phyloP scores from a whole-genome alignment of 352 stramenopile species.

The Phytophthora vignae region DNA sequence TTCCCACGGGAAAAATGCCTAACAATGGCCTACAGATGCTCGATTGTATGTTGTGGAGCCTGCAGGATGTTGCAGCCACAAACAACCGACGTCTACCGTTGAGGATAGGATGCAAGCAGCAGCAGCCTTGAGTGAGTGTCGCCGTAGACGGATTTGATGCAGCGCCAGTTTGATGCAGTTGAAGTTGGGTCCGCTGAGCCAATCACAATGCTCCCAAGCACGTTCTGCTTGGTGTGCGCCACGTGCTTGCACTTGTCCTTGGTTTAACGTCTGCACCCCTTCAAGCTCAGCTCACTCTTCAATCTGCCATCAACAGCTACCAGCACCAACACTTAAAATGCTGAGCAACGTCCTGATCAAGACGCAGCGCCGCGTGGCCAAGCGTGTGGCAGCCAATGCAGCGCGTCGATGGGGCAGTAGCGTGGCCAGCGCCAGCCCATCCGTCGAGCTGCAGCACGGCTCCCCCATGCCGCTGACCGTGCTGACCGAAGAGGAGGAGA shows the following conservation, averaged over 20 bases:
- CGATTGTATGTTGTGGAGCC: too few species aligned
- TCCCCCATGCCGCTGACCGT: slow-evolving; percentile 58
- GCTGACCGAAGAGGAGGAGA: slow-evolving; percentile 78
- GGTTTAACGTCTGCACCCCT: slow-evolving; percentile 14
- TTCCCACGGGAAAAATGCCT: too few species aligned
- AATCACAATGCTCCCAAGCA: slow-evolving; percentile 24
- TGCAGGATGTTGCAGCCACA: too few species aligned
- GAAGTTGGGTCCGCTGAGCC: slow-evolving; percentile 14
- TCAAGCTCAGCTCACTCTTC: slow-evolving; percentile 16
- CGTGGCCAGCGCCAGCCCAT: slow-evolving; percentile 3
- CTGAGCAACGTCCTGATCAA: slow-evolving; percentile 19
- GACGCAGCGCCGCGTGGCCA: slow-evolving; percentile 19
- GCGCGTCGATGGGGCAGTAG: slow-evolving; percentile 24
- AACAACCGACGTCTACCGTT: too few species aligned
- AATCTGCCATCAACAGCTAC: slow-evolving; percentile 6
- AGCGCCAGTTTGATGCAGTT: slow-evolving; percentile 15
- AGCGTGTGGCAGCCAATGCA: slow-evolving; percentile 1
- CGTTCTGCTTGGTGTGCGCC: slow-evolving; percentile 20
- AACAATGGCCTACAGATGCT: too few species aligned
- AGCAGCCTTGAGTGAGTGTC: not conserved
- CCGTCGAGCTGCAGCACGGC: not conserved
- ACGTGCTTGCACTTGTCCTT: slow-evolving; percentile 6
- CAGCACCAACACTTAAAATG: slow-evolving; percentile 7
- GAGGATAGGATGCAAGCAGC: too few species aligned
- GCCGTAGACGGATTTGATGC: slow-evolving; percentile 22